phyloP scores from a whole-genome alignment of 2,329 filamentous ascomycete species.

The Catunica adiposa region DNA sequence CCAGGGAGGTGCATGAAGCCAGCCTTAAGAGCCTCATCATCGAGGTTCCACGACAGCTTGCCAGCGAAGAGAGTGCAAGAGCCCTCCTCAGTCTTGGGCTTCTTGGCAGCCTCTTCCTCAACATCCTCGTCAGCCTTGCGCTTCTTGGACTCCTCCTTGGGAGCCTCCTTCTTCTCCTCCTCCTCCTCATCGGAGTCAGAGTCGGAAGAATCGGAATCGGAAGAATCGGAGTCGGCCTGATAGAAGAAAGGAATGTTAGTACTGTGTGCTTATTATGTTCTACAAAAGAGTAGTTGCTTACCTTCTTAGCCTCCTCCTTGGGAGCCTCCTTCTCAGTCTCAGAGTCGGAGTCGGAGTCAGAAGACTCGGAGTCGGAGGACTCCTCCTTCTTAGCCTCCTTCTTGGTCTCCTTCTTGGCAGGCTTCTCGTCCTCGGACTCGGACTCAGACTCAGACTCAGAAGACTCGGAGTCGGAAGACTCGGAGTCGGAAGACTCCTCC shows the following conservation, averaged over 20 bases:
- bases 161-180: conserved; percentile 22
- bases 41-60: conserved; percentile 79
- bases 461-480: conserved; percentile 20
- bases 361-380: conserved; percentile 19
- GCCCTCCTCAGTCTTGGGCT: conserved; percentile 43
- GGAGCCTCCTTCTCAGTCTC: conserved; percentile 19
- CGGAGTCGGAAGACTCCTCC: conserved; percentile 19
- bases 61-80: conserved; percentile 55
- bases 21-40: conserved; percentile 63
- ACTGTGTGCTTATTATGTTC: conserved; percentile 1
- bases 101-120: conserved; percentile 42
- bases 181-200: conserved; percentile 21
- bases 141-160: conserved; percentile 27
- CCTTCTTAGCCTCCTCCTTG: conserved; percentile 17
- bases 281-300: conserved; percentile 4
- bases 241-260: conserved; percentile 19
- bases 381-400: conserved; percentile 14
- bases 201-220: conserved; percentile 21
- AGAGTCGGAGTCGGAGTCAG: conserved; percentile 20
- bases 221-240: conserved; percentile 18
- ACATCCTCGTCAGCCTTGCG: conserved; percentile 31
- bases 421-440: conserved; percentile 23
- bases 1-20: conserved; percentile 70
- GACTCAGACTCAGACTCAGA: conserved; percentile 26
- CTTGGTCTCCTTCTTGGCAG: conserved; percentile 14